A percentile compares a stretch with the other conserved stretches of the same genome.
Conservation (phyloP, 164 flowering plant species). For the Stephania japonica region DNA sequence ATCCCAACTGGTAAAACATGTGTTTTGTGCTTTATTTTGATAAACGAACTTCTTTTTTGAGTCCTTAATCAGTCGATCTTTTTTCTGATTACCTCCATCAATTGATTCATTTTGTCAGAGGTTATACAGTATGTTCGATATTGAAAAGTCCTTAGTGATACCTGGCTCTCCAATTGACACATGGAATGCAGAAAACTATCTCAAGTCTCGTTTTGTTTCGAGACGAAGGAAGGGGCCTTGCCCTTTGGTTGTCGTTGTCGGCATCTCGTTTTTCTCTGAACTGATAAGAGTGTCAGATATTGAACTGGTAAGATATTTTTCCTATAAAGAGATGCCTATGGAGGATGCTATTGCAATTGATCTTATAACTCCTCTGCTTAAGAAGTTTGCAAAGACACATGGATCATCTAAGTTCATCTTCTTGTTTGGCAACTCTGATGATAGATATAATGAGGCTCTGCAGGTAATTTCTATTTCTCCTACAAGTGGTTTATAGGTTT, state of each 20-base stretch:
- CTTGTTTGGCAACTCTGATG: constrained; percentile 74
- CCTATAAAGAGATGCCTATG: too few relatives aligned
- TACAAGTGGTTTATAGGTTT: too few relatives aligned
- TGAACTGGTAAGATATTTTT: too few relatives aligned
- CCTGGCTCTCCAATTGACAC: constrained; percentile 87
- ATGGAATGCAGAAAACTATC: constrained; percentile 79
- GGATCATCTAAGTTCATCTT: constrained; percentile 66
- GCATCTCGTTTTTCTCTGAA: constrained; percentile 75
- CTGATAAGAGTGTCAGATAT: too few relatives aligned
- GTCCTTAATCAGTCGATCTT: too few relatives aligned
- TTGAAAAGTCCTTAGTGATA: constrained; percentile 90
- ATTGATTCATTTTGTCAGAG: constrained; percentile 46
- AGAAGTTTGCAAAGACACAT: constrained; percentile 44
- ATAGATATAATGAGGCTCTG: constrained; percentile 52
- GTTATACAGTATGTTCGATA: constrained; percentile 80
- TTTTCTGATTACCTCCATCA: constrained; percentile 9
- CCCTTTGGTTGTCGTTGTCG: constrained; percentile 67
- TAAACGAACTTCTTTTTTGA: constrained; percentile 3
- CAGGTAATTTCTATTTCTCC: constrained; percentile 57
- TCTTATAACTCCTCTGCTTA: constrained; percentile 63
- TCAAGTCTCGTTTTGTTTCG: constrained; percentile 45
- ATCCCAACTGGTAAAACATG: constrained; percentile 59
- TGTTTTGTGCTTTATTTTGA: constrained; percentile 1
- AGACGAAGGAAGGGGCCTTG: constrained; percentile 57
- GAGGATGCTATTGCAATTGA: constrained; percentile 77